Evolutionary conservation across 306 rosid species (phyloP).

Genomic region (Senna siamea): DNA sequence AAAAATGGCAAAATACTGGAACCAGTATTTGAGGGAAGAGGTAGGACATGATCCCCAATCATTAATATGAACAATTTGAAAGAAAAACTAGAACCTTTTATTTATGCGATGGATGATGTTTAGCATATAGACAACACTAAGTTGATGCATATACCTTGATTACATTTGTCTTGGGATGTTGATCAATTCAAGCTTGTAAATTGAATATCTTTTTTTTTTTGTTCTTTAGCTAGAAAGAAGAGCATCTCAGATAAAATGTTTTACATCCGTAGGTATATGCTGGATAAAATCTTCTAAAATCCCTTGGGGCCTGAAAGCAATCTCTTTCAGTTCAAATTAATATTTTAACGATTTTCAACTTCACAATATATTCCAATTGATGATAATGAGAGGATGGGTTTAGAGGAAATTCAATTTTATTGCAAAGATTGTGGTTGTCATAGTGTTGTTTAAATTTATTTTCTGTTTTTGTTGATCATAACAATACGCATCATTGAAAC

Average conservation of each 20-base stretch:
- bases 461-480: slow-evolving; percentile 22
- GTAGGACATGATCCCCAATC: no score
- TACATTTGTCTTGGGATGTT: background rate
- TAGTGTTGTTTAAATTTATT: background rate
- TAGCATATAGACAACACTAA: background rate
- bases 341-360: no score
- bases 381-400: no score
- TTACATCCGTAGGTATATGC: background rate
- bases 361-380: background rate
- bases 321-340: no score
- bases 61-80: no score
- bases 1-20: no score
- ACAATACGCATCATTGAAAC: slow-evolving; percentile 22
- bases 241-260: background rate
- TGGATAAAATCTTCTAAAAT: background rate
- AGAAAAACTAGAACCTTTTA: background rate
- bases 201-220: no score
- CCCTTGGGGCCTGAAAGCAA: background rate
- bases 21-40: no score
- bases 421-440: background rate
- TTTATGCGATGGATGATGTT: background rate
- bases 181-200: background rate
- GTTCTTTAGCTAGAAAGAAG: background rate
- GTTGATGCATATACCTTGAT: background rate
- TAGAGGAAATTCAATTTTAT: background rate